Base-by-base conservation (phyloP, 2,329 filamentous ascomycete species). In the Paraphoma sp. region DNA sequence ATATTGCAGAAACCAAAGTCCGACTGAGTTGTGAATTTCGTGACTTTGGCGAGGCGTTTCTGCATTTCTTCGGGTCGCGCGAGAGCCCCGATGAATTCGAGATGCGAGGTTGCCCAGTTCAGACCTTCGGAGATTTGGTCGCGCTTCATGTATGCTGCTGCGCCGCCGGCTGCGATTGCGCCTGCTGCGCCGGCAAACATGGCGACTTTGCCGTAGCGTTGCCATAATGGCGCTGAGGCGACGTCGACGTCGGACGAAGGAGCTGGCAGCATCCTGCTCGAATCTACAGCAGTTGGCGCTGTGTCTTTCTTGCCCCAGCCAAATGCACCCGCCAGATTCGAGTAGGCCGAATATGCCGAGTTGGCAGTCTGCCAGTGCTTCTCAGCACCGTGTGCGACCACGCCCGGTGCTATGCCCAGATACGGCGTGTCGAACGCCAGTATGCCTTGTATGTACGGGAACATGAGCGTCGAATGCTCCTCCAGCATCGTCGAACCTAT, bases 391-490 rank as follows among this genome's bases (percentile, higher is more conserved):
- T 94, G 90, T 4, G 91, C 91, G n/a, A 95, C 88, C 1, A 95
- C 90, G 28, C 90, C 89, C 0, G 91, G 91, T 18, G 89, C 86
- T 62, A 93, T 92, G 54, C 91, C 90, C 1, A 95, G 84, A 74
- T 91, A 99, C 1, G 95, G 95, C 0, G 95, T 99, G 78, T 98
- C 94, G 74, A 97, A 97, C 48, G 93, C 92, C 46, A 98, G 84
- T 28, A 98, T 86, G 64, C 91, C 94, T 77, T 94, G 90, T 63
- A 98, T 87, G 76, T 93, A 94, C 1, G 94, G 94, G 74, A 98
- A 98, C 89, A 97, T 94, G 74, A 96, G 87, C 31, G 79, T 78
- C 68, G 85, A 89, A 57, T 86, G 79, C 9, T 74, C 69, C 1
- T 66, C 59, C 28, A 75, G 72, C 16, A 74, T 72, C 8, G 69